phyloP scores from a whole-genome alignment of 2,329 filamentous ascomycete species.

The Cercospora beticola region DNA sequence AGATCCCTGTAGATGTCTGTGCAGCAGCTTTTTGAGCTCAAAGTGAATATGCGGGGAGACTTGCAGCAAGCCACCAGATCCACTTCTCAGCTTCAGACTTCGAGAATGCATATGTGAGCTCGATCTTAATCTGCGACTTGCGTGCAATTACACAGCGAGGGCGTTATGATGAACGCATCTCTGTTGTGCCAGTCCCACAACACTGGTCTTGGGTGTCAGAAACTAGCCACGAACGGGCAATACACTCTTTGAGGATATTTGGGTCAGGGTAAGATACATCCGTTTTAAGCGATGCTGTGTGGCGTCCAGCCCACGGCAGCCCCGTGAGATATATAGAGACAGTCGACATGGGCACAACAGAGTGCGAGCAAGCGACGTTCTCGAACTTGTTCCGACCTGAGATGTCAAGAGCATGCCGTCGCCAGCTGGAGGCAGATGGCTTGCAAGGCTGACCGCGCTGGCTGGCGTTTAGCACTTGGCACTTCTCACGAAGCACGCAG shows the following conservation, averaged over 20 bases:
- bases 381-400: not conserved
- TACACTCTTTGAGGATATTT: not conserved
- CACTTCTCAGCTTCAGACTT: constrained; percentile 9
- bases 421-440: not conserved
- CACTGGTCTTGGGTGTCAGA: not conserved
- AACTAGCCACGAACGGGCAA: not conserved
- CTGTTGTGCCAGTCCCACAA: not conserved
- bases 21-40: not conserved
- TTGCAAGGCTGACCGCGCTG: not conserved
- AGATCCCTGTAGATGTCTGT: constrained; percentile 5
- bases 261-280: not conserved
- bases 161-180: not conserved
- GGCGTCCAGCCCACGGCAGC: constrained; percentile 10
- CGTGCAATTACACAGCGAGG: not conserved
- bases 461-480: not conserved
- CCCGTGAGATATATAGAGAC: not conserved
- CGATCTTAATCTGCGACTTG: not conserved
- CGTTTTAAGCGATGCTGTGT: not conserved
- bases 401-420: not conserved
- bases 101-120: constrained; percentile 7
- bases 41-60: constrained; percentile 10
- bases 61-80: constrained; percentile 11
- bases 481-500: not conserved
- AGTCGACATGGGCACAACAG: not conserved
- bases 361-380: not conserved